Percentiles rank a stretch among this genome's conserved stretches.
These are phyloP conservation scores for Rhizoctonia solani DNA, from an alignment of 1,284 basidiomycete genomes.

Conservation along the genomic window DNA sequence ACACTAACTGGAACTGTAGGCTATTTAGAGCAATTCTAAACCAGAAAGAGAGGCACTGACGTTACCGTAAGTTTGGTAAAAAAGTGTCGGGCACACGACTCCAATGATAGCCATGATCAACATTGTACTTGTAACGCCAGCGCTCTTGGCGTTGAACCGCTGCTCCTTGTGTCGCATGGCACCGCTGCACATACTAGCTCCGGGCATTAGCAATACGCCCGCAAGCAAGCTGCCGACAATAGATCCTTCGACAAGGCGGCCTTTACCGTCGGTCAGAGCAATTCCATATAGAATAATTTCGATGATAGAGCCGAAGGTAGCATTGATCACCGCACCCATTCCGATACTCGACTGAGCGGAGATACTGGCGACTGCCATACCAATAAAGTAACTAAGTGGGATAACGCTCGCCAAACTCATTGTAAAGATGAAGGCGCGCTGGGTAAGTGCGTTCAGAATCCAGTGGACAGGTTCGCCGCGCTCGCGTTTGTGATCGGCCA, in stretches of 20 bases:
- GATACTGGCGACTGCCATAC: constrained; percentile 99
- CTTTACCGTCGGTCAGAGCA: constrained; percentile 87
- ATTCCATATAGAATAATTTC: constrained; percentile 95
- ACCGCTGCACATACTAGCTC: constrained; percentile 94
- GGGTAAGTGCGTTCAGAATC: constrained; percentile 71
- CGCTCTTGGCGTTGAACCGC: constrained; percentile 97
- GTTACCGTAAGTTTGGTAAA: constrained; percentile 98
- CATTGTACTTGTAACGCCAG: constrained; percentile 99
- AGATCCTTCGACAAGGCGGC: constrained; percentile 93
- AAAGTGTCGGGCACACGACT: constrained; percentile 91
- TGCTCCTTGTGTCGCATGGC: constrained; percentile 93
- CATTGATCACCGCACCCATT: constrained; percentile 99
- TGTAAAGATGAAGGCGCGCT: constrained; percentile 81
- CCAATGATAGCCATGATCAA: constrained; percentile 99
- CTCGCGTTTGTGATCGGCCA: constrained; percentile 60
- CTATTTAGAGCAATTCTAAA: constrained; percentile 15
- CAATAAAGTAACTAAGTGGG: constrained; percentile 98
- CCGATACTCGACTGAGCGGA: constrained; percentile 98
- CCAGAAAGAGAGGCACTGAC: constrained; percentile 56
- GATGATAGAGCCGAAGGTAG: constrained; percentile 97
- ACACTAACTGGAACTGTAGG: constrained; percentile 86
- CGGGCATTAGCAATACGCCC: constrained; percentile 96
- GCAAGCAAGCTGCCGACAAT: constrained; percentile 94
- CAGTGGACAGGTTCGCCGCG: constrained; percentile 61
- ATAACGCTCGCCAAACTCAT: constrained; percentile 90